These are phyloP conservation scores for Alternaria panax DNA, from an alignment of 2,329 filamentous ascomycete species.

Conservation along the genomic window DNA sequence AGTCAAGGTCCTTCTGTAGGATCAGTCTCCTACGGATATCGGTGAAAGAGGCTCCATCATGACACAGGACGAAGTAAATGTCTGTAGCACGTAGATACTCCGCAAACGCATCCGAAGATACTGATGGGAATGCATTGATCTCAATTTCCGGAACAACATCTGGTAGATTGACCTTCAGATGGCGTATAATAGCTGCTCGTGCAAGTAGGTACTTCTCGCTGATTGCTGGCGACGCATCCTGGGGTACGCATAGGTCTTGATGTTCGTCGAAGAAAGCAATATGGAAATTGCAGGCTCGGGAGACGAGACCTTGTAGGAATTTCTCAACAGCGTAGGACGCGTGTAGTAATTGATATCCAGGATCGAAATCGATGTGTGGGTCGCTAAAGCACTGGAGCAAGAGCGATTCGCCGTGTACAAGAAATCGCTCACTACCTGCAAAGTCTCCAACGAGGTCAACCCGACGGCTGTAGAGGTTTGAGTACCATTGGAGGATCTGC, in stretches of 20 bases:
- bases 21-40: conserved; percentile 30
- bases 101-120: conserved; percentile 60
- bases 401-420: conserved; percentile 77
- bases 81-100: conserved; percentile 63
- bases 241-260: conserved; percentile 64
- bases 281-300: conserved; percentile 74
- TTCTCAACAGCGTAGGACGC: conserved; percentile 73
- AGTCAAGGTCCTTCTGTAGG: conserved; percentile 26
- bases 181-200: conserved; percentile 69
- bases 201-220: conserved; percentile 66
- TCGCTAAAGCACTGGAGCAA: conserved; percentile 69
- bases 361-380: conserved; percentile 67
- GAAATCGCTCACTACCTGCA: conserved; percentile 74
- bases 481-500: conserved; percentile 45
- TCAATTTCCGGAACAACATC: conserved; percentile 51
- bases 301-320: conserved; percentile 67
- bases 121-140: conserved; percentile 58
- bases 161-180: conserved; percentile 61
- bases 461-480: conserved; percentile 46
- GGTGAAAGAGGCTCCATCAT: conserved; percentile 62
- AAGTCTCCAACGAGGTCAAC: conserved; percentile 73
- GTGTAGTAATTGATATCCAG: conserved; percentile 75
- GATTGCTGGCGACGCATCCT: conserved; percentile 41
- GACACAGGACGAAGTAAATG: conserved; percentile 72
- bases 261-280: conserved; percentile 72